phyloP scores from a whole-genome alignment of 2,329 filamentous ascomycete genomes.

The Metarhizium humberi region DNA sequence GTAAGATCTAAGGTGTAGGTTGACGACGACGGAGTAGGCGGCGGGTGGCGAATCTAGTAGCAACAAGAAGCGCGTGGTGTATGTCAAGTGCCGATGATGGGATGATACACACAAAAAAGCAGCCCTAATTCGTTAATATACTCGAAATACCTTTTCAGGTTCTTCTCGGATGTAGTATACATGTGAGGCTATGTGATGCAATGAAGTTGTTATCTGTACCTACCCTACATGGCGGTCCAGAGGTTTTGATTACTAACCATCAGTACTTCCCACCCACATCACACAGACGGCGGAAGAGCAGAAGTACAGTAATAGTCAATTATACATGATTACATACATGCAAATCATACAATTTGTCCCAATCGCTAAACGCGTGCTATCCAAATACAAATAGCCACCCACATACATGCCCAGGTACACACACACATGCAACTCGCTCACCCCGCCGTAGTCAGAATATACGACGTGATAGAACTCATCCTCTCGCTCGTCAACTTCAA shows the following conservation, averaged over 20 bases:
- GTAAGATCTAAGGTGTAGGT: too few species aligned
- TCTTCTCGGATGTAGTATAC: too few species aligned
- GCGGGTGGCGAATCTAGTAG: neutral
- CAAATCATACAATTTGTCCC: neutral
- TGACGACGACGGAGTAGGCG: too few species aligned
- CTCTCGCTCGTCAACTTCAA: conserved; percentile 90
- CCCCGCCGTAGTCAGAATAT: conserved; percentile 41
- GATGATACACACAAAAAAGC: too few species aligned
- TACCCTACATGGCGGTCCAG: neutral
- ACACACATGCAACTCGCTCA: conserved; percentile 14
- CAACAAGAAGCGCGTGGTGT: neutral
- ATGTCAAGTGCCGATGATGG: too few species aligned
- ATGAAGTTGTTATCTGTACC: neutral
- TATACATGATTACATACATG: neutral
- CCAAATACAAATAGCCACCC: neutral
- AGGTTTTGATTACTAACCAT: too few species aligned
- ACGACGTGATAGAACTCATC: conserved; percentile 61
- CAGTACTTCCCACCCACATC: too few species aligned
- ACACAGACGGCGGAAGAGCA: too few species aligned
- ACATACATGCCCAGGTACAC: neutral
- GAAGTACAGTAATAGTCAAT: too few species aligned
- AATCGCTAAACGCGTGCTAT: conserved; percentile 1
- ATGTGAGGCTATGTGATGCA: too few species aligned
- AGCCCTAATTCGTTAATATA: too few species aligned
- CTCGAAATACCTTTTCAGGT: too few species aligned